These are phyloP conservation scores for Hamigera avellanea DNA, from an alignment of 495 filamentous ascomycete species.

Conservation along the genomic window DNA sequence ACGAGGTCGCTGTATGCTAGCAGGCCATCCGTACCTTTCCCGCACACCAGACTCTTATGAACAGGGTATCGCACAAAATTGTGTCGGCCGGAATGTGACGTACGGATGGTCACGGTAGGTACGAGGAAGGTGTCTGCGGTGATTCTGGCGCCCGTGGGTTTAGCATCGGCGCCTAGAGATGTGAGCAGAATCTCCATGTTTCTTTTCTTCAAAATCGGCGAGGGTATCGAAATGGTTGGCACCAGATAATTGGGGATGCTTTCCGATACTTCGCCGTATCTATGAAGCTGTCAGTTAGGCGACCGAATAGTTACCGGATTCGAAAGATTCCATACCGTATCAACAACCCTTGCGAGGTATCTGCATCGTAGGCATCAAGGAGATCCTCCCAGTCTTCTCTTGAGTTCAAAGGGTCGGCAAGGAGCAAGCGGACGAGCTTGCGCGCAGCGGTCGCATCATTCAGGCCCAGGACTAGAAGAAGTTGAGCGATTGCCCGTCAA, in stretches of 20 bases:
- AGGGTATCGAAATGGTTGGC: slow-evolving; percentile 51
- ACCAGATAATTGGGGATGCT: slow-evolving; percentile 34
- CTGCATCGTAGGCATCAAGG: slow-evolving; percentile 36
- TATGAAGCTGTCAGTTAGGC: slow-evolving; percentile 7
- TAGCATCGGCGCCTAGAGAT: slow-evolving; percentile 31
- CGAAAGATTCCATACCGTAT: slow-evolving; percentile 36
- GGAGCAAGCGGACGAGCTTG: slow-evolving; percentile 54
- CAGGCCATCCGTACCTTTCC: slow-evolving; percentile 48
- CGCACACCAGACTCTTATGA: slow-evolving; percentile 69
- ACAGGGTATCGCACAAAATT: slow-evolving; percentile 68
- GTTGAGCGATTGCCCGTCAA: no score
- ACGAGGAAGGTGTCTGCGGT: slow-evolving; percentile 47
- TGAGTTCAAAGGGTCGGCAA: slow-evolving; percentile 64
- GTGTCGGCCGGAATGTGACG: slow-evolving; percentile 45
- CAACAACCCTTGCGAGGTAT: slow-evolving; percentile 40
- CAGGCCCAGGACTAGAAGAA: slow-evolving; percentile 38
- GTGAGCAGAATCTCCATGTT: slow-evolving; percentile 74
- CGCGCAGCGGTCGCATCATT: slow-evolving; percentile 35
- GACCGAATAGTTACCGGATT: neutral
- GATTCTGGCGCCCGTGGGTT: slow-evolving; percentile 36
- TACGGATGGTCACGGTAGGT: slow-evolving; percentile 58
- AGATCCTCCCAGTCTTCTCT: slow-evolving; percentile 60
- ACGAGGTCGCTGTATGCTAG: slow-evolving; percentile 38
- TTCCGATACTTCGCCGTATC: slow-evolving; percentile 41
- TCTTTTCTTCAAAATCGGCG: slow-evolving; percentile 51